phyloP scores from a whole-genome alignment of 441 rosid genomes.

The Theobroma grandiflorum region DNA sequence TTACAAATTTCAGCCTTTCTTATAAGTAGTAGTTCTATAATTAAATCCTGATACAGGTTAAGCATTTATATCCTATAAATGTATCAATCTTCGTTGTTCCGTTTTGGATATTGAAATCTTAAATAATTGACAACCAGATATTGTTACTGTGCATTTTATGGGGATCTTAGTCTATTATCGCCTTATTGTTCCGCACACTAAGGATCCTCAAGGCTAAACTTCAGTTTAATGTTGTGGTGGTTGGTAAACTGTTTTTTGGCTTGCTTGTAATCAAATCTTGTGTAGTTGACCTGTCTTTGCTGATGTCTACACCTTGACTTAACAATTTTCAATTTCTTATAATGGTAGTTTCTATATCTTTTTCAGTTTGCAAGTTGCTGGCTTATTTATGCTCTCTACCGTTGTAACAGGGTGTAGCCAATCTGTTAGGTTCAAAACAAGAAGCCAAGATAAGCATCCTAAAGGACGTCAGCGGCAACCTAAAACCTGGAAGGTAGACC shows the following conservation, averaged over 20 bases:
- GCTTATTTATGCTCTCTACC: neutral
- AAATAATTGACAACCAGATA: neutral
- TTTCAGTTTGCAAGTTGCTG: neutral
- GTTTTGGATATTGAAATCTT: neutral
- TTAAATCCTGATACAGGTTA: neutral
- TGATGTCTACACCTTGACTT: neutral
- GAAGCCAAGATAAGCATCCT: conserved; percentile 35
- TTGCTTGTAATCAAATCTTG: neutral
- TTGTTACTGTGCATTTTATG: neutral
- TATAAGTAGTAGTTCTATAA: neutral
- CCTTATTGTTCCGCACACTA: neutral
- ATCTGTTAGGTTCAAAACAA: conserved; percentile 12
- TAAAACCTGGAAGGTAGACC: conserved; percentile 57
- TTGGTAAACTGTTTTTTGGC: neutral
- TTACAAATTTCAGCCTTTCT: neutral
- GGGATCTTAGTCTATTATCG: neutral
- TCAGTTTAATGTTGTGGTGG: neutral
- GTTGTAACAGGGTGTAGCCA: conserved; percentile 19
- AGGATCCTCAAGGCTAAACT: neutral
- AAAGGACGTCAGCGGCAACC: conserved; percentile 53
- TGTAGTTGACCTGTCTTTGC: neutral
- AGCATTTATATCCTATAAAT: neutral
- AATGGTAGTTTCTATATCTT: neutral
- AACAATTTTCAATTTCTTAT: neutral
- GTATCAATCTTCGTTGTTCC: neutral